phyloP scores from a whole-genome alignment of 208 protist species.

The Naegleria lovaniensis region DNA sequence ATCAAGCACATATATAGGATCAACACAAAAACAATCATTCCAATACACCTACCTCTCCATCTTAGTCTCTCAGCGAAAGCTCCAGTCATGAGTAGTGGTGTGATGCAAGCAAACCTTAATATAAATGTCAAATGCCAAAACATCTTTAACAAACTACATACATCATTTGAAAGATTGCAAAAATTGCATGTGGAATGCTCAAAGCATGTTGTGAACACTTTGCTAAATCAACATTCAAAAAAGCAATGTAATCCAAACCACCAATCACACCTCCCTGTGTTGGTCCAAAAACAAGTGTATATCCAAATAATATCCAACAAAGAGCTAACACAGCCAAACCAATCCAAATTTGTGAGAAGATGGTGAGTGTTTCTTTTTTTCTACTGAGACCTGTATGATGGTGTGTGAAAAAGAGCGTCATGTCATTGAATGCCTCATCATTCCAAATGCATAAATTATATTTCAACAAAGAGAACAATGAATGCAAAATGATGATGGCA shows the following conservation, averaged over 20 bases:
- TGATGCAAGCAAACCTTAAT: conserved; percentile 56
- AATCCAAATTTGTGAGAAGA: conserved; percentile 53
- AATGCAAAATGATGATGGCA: no score
- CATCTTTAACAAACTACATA: conserved; percentile 41
- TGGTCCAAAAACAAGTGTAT: conserved; percentile 36
- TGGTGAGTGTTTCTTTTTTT: conserved; percentile 56
- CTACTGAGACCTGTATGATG: conserved; percentile 48
- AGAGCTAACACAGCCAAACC: conserved; percentile 41
- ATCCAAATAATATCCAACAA: conserved; percentile 51
- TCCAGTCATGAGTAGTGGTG: conserved; percentile 65
- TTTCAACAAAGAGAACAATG: no score
- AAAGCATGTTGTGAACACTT: background rate
- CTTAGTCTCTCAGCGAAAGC: conserved; percentile 45
- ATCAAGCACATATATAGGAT: no score
- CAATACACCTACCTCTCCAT: conserved; percentile 28
- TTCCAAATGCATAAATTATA: no score
- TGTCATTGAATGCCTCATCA: no score
- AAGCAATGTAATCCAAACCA: conserved; percentile 37
- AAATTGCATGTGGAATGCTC: background rate
- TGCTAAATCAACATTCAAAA: conserved; percentile 38
- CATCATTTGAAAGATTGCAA: conserved; percentile 24
- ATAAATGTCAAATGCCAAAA: conserved; percentile 62
- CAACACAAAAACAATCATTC: no score
- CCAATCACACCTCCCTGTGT: conserved; percentile 41
- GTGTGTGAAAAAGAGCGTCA: no score